Evolutionary conservation across 2,329 filamentous ascomycete species (phyloP), one percentile per base, ranked within the genome.

Genomic region (Fonsecaea multimorphosa): DNA sequence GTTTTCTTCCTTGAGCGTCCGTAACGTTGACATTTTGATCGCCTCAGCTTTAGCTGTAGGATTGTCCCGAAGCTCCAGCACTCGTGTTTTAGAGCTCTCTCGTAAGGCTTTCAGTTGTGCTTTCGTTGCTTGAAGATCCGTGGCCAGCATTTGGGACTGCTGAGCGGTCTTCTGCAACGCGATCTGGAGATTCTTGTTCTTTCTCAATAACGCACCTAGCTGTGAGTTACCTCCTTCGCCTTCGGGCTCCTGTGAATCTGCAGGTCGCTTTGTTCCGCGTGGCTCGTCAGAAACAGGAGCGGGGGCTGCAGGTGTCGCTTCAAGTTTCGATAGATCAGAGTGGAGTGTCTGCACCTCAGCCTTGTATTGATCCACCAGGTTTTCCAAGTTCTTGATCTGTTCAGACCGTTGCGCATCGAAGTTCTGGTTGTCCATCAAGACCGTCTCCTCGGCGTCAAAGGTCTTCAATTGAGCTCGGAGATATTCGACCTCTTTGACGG

Each of bases 401-500:
- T 89, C 84, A 0, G 85, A 81, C 69, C 93, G 94, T 58, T 69
- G 71, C 8, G 63, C 86, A 73, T 99, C 92, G 61, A 91, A 89
- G 51, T 76, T 78, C 36, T 86, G 88, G 36, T 92, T 91, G 0
- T 91, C 71, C 53, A 94, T 88, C 80, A 97, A 91, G 0, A 93
- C 93, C 60, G 88, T 87, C 73, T 98, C 93, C 77, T 99, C 95
- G 0, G 87, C 86, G 73, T 98, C 92, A 66, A 96, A 90, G 0
- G 91, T 90, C 78, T 93, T 93, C 61, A 98, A 84, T 77, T 99
- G 95, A 0, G 92, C 94, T 24, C 95, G 91, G 6, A 99, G 85
- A 75, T 96, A 97, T 71, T 97, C 93, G 0, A 95, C 92, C 76
- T 99, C 96, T 75, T 97, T 97, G 27, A 92, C 84, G 0, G 93